Percentiles rank a stretch among this genome's conserved stretches.
Evolutionary conservation across 257 asterid species (phyloP).

Genomic region (Fraxinus pennsylvanica): DNA sequence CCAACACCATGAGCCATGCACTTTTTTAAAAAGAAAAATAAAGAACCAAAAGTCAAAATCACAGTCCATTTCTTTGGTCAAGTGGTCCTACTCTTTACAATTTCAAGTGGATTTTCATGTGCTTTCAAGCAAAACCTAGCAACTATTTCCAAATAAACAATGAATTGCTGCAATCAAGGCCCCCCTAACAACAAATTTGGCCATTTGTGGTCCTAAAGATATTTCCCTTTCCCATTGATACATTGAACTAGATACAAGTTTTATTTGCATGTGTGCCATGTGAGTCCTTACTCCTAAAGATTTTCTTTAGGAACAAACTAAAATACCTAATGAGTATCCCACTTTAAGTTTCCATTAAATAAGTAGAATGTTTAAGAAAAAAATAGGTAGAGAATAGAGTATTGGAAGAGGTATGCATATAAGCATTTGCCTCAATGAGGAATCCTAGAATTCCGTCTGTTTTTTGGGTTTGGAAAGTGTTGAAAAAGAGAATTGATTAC

Average conservation of each 20-base stretch:
- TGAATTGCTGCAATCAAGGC: not conserved
- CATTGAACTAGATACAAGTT: not conserved
- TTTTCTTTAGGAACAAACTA: not conserved
- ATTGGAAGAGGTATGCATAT: too few species aligned
- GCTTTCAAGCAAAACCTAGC: not conserved
- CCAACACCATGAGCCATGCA: slow-evolving; percentile 18
- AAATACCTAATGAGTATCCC: not conserved
- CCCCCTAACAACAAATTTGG: slow-evolving; percentile 2
- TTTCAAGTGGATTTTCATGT: slow-evolving; percentile 18
- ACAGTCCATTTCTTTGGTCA: not conserved
- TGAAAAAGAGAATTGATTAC: not conserved
- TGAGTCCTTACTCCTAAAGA: not conserved
- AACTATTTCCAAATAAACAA: slow-evolving; percentile 4
- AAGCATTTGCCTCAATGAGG: too few species aligned
- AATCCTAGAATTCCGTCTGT: too few species aligned
- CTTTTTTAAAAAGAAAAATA: slow-evolving; percentile 16
- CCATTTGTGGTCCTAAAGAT: slow-evolving; percentile 4
- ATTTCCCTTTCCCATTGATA: not conserved
- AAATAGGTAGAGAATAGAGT: too few species aligned
- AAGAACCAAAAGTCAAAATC: slow-evolving; percentile 35
- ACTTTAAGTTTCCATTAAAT: not conserved
- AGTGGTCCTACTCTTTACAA: slow-evolving; percentile 10
- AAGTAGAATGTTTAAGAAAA: not conserved
- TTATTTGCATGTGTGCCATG: not conserved
- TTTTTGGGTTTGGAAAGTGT: too few species aligned